phyloP scores from a whole-genome alignment of 1,139 yeast genomes.

The Geotrichum australiense region DNA sequence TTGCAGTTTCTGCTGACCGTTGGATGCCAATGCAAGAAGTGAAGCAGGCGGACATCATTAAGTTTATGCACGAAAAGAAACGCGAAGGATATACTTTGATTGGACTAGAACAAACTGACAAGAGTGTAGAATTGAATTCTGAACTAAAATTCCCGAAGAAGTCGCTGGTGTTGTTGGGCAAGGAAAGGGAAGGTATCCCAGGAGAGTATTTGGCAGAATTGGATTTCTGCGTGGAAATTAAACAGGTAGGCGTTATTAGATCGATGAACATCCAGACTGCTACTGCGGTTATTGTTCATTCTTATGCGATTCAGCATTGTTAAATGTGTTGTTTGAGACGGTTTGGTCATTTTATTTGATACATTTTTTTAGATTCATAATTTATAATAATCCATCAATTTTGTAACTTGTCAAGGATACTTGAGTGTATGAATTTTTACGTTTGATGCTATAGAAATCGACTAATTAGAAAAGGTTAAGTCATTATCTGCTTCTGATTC shows the following conservation, averaged over 20 bases:
- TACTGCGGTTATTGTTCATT: constrained; percentile 87
- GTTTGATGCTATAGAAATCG: too few species aligned
- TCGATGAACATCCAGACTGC: constrained; percentile 98
- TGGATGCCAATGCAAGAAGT: constrained; percentile 97
- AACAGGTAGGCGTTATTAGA: constrained; percentile 84
- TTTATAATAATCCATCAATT: too few species aligned
- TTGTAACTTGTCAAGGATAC: too few species aligned
- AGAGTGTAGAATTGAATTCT: constrained; percentile 60
- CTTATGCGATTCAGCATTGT: constrained; percentile 72
- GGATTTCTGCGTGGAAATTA: constrained; percentile 83
- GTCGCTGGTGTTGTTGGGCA: constrained; percentile 71
- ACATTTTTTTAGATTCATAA: neutral
- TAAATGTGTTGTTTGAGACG: constrained; percentile 7
- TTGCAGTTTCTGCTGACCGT: constrained; percentile 87
- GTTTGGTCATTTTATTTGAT: neutral
- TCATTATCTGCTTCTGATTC: too few species aligned
- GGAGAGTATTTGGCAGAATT: constrained; percentile 76
- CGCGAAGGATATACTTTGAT: constrained; percentile 76
- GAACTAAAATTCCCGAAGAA: constrained; percentile 69
- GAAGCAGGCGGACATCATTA: constrained; percentile 43
- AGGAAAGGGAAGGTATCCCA: constrained; percentile 87
- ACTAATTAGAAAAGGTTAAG: too few species aligned
- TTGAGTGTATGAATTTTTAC: too few species aligned
- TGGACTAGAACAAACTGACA: constrained; percentile 90
- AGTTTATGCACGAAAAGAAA: constrained; percentile 57